These are phyloP conservation scores for Fraxinus americana DNA, from an alignment of 257 asterid genomes.

Conservation along the genomic window DNA sequence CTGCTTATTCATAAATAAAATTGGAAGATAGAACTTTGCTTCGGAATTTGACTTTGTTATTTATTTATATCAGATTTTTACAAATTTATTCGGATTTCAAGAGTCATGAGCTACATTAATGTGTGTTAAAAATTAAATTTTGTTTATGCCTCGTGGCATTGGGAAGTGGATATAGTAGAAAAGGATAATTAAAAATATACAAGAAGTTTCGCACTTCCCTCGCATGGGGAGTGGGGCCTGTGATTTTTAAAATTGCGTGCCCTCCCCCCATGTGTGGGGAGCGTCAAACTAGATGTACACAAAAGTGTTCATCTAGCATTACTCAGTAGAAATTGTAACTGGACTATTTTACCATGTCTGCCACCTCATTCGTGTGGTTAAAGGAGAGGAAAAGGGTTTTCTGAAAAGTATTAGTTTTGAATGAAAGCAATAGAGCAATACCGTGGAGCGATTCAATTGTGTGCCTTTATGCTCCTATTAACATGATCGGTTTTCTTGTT, in stretches of 20 bases:
- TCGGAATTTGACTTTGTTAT: background rate
- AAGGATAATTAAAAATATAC: too few species aligned
- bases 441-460: background rate
- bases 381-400: background rate
- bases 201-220: too few species aligned
- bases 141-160: background rate
- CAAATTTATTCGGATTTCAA: background rate
- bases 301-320: too few species aligned
- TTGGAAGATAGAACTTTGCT: background rate
- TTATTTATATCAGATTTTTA: background rate
- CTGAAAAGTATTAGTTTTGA: background rate
- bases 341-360: background rate
- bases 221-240: too few species aligned
- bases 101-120: background rate
- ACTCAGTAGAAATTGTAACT: too few species aligned
- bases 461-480: background rate
- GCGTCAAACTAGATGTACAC: too few species aligned
- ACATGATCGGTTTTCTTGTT: too few species aligned
- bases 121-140: background rate
- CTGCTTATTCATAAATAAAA: slow-evolving; percentile 32
- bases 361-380: background rate
- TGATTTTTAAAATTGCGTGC: too few species aligned
- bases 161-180: background rate
- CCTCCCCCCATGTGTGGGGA: too few species aligned
- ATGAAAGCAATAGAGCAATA: background rate